Evolutionary conservation across 345 rosid genomes (phyloP).

Genomic region (Streptanthus diversifolius): DNA sequence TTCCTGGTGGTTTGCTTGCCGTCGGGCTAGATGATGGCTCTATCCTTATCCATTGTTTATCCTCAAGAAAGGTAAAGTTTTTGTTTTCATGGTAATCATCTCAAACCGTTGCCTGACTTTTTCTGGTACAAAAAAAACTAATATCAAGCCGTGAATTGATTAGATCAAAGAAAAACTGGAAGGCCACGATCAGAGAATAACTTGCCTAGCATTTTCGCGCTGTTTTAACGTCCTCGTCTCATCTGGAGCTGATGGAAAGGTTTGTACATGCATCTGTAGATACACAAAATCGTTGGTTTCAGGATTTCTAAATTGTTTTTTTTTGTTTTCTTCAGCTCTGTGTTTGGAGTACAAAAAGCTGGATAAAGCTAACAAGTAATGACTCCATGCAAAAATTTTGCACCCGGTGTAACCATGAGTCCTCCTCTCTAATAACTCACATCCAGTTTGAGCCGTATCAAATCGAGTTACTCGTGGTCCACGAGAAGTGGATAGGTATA

Average conservation of each 20-base stretch:
- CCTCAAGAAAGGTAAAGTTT: slow-evolving; percentile 34
- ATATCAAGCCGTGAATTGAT: not conserved
- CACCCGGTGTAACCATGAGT: slow-evolving; percentile 5
- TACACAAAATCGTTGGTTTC: not conserved
- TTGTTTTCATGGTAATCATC: not conserved
- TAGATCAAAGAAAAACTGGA: slow-evolving; percentile 29
- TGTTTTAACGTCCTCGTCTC: slow-evolving; percentile 30
- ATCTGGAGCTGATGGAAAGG: slow-evolving; percentile 35
- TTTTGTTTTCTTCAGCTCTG: slow-evolving; percentile 21
- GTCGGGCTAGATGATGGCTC: slow-evolving; percentile 38
- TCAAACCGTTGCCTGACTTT: not conserved
- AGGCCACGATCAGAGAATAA: slow-evolving; percentile 32
- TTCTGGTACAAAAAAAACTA: not conserved
- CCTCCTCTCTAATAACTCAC: slow-evolving; percentile 4
- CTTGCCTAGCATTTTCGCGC: slow-evolving; percentile 26
- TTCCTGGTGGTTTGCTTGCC: slow-evolving; percentile 34
- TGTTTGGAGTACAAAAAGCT: slow-evolving; percentile 28
- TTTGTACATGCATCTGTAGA: not conserved
- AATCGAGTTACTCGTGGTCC: slow-evolving; percentile 25
- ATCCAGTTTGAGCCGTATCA: slow-evolving; percentile 37
- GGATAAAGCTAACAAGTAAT: slow-evolving; percentile 16
- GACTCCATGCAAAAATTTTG: not conserved
- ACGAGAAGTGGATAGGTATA: slow-evolving; percentile 10
- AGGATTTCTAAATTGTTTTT: slow-evolving; percentile 5
- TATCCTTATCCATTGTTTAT: slow-evolving; percentile 36